Conservation (phyloP, 2,329 filamentous ascomycete genomes). For the Raffaelea arxii region DNA sequence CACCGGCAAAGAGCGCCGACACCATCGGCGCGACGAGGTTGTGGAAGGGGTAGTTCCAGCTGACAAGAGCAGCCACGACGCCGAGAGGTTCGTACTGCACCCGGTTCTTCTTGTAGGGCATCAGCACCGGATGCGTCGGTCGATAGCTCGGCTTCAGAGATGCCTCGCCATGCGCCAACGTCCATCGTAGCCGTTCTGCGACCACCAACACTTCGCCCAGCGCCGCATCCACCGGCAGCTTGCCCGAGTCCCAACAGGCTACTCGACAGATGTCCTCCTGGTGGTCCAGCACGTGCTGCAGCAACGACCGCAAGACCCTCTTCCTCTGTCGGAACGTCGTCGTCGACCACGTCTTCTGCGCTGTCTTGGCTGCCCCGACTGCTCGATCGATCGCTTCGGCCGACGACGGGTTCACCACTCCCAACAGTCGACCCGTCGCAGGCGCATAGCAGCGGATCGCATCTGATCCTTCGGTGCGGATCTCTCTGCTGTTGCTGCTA, state of each 20-base stretch:
- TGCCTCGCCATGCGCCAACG: slow-evolving; percentile 78
- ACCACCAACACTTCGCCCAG: slow-evolving; percentile 94
- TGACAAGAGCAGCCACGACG: slow-evolving; percentile 84
- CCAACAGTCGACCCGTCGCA: slow-evolving; percentile 77
- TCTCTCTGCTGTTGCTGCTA: slow-evolving; percentile 22
- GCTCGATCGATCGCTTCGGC: slow-evolving; percentile 68
- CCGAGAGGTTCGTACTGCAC: slow-evolving; percentile 88
- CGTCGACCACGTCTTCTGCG: slow-evolving; percentile 69
- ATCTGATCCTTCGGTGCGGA: slow-evolving; percentile 48
- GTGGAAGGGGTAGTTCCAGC: slow-evolving; percentile 97
- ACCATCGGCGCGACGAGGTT: slow-evolving; percentile 90
- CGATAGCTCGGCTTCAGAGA: slow-evolving; percentile 62
- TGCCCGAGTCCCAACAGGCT: slow-evolving; percentile 87
- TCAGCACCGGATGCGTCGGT: slow-evolving; percentile 73
- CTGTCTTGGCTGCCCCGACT: slow-evolving; percentile 61
- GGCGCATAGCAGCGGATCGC: slow-evolving; percentile 81
- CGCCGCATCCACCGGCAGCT: slow-evolving; percentile 89
- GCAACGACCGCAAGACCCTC: slow-evolving; percentile 69
- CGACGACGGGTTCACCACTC: slow-evolving; percentile 67
- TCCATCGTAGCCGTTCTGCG: slow-evolving; percentile 90
- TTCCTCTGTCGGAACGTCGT: slow-evolving; percentile 69
- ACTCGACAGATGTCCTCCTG: slow-evolving; percentile 78
- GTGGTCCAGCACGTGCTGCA: slow-evolving; percentile 78
- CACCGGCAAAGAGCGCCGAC: slow-evolving; percentile 81
- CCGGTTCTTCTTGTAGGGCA: slow-evolving; percentile 90